A percentile compares a stretch with the other conserved stretches of the same genome.
These are phyloP conservation scores for Beauveria caledonica DNA, from an alignment of 2,329 filamentous ascomycete genomes.

Conservation along the genomic window DNA sequence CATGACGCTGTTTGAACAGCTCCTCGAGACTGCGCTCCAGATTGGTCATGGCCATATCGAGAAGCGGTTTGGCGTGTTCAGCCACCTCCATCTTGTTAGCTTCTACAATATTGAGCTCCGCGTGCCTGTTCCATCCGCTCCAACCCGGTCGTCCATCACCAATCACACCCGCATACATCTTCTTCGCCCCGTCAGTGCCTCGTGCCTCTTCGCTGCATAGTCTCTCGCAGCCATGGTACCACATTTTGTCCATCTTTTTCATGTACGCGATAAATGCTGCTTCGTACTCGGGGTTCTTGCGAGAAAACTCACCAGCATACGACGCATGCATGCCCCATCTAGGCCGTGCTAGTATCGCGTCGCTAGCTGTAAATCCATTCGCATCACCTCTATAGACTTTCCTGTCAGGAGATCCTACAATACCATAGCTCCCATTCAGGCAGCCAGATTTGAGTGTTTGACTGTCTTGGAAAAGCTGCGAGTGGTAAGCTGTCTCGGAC, in stretches of 20 bases:
- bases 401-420: neutral
- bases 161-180: slow-evolving; percentile 28
- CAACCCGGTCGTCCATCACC: slow-evolving; percentile 28
- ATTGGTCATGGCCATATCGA: slow-evolving; percentile 32
- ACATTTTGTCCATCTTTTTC: slow-evolving; percentile 17
- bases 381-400: neutral
- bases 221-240: slow-evolving; percentile 31
- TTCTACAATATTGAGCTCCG: slow-evolving; percentile 27
- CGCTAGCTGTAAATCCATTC: neutral
- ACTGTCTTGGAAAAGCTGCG: slow-evolving; percentile 8
- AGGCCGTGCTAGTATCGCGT: neutral
- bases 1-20: neutral
- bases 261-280: neutral
- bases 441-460: neutral
- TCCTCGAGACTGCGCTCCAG: slow-evolving; percentile 6
- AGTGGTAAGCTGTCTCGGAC: slow-evolving; percentile 9
- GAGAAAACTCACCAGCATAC: neutral
- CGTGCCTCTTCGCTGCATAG: slow-evolving; percentile 26
- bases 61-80: slow-evolving; percentile 33
- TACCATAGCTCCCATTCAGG: neutral
- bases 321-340: neutral
- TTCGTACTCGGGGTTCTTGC: neutral
- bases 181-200: slow-evolving; percentile 23
- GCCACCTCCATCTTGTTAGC: slow-evolving; percentile 28
- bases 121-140: slow-evolving; percentile 18